Evolutionary conservation across 176 grass and related monocot species (phyloP), one percentile per base, ranked within the genome.

Genomic region (Phragmites australis): DNA sequence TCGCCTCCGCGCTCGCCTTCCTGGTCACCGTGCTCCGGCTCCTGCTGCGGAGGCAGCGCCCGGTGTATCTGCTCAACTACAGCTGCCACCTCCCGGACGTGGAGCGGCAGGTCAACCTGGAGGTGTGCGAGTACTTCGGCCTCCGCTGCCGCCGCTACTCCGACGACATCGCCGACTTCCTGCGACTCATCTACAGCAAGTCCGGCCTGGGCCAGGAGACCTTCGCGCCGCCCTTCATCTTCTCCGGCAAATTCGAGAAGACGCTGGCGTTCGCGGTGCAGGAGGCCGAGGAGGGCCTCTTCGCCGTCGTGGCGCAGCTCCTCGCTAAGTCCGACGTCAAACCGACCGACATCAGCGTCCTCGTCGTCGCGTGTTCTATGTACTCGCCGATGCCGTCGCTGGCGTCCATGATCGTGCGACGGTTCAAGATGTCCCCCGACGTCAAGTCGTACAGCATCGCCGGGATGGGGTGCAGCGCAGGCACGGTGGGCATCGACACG

Each of bases 391-490:
- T 52, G 29, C 94, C 91, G 4, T 97, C 94, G 25, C 82, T 90
- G 48, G 67, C 87, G 8, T 83, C 91, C 29, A 78, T 93, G 73
- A 82, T 97, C 56, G 64, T 82, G 49, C 82, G 63, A 9, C 74
- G 61, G 1, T 97, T 97, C 75, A 65, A 78, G 32, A 72, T 93
- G 61, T 9, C 21, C 1, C 27, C 80, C 34, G 86, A 69, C 27
- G 79, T 88, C 0, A 93, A 90, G 82, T 48, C 81, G 2, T 97
- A 93, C 84, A 93, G 76, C 74, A 21, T 97, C 16, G 87, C 91
- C 26, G 91, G 91, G 44, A 97, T 92, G 89, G 94, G 94, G 4
- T 97, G 94, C 89, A 97, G 94, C 74, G 85, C 89, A 0, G 94
- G 89, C 3, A 85, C 76, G 25, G 73, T 83, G 66, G 85, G 89